These are phyloP conservation scores for Vitis rotundifolia DNA, from an alignment of 164 flowering plant genomes.

Conservation along the genomic window DNA sequence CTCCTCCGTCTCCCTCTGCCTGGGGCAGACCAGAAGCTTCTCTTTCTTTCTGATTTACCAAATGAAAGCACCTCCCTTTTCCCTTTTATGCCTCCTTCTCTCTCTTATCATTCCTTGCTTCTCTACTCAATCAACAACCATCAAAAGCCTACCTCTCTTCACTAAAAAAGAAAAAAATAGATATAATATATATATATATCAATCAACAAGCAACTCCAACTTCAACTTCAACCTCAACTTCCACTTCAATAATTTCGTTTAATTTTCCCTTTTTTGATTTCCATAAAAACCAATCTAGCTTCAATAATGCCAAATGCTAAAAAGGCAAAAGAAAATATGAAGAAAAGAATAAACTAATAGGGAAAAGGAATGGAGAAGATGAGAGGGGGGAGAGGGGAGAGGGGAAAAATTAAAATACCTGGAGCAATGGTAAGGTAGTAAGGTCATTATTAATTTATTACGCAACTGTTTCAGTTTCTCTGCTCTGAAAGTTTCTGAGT, in stretches of 20 bases:
- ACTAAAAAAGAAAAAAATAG: neutral
- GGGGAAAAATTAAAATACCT: neutral
- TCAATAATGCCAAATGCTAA: too few species aligned
- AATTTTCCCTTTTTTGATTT: too few species aligned
- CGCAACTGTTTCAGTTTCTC: neutral
- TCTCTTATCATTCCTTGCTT: slow-evolving; percentile 12
- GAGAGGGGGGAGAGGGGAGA: neutral
- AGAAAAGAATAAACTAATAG: too few species aligned
- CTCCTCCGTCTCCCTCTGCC: too few species aligned
- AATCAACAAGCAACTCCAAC: too few species aligned
- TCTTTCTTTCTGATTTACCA: neutral
- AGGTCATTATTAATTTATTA: neutral
- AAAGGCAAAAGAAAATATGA: too few species aligned
- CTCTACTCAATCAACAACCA: slow-evolving; percentile 1
- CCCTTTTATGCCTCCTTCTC: neutral
- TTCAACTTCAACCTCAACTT: too few species aligned
- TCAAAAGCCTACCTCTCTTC: neutral
- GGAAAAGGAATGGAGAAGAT: too few species aligned
- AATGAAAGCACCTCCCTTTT: neutral
- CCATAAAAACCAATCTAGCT: too few species aligned
- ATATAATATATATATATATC: too few species aligned
- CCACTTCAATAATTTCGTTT: too few species aligned
- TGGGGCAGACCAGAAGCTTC: neutral
- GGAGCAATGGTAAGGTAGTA: neutral
- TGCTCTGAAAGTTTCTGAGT: neutral